A percentile compares a stretch with the other conserved stretches of the same genome.
phyloP scores from a whole-genome alignment of 371 early-diverging fungal species.

The Mycotypha africana region DNA sequence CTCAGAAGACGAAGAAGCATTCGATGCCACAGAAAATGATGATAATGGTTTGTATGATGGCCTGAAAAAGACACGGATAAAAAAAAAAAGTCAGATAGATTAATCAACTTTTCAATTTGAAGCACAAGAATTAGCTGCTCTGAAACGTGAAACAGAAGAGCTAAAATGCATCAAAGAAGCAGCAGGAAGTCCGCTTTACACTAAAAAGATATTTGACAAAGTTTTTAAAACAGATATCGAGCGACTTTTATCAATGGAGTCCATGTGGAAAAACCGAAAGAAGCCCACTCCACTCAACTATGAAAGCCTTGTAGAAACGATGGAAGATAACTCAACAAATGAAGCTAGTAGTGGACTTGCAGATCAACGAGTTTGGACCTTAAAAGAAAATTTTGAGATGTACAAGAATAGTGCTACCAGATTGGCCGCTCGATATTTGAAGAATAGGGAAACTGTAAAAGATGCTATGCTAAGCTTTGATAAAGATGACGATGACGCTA shows the following conservation, averaged over 20 bases:
- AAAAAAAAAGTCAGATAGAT: constrained; percentile 6
- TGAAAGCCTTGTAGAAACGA: constrained; percentile 25
- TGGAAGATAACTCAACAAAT: background rate
- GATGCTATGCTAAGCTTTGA: constrained; percentile 70
- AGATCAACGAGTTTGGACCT: constrained; percentile 68
- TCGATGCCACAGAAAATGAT: constrained; percentile 42
- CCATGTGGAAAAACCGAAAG: constrained; percentile 84
- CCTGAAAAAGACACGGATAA: too few relatives aligned
- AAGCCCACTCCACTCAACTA: constrained; percentile 69
- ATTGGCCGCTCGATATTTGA: constrained; percentile 37
- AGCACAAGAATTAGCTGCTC: constrained; percentile 70
- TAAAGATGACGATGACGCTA: constrained; percentile 88
- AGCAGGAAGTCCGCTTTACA: constrained; percentile 59
- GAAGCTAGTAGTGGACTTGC: constrained; percentile 19
- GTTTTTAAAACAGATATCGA: constrained; percentile 79
- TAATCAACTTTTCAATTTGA: background rate
- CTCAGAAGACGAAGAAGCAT: constrained; percentile 58
- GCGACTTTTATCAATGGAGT: constrained; percentile 73
- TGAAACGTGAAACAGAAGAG: constrained; percentile 68
- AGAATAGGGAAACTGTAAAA: constrained; percentile 32
- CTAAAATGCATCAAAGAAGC: constrained; percentile 60
- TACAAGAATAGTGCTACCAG: constrained; percentile 47
- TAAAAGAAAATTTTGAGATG: constrained; percentile 49
- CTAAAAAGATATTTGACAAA: constrained; percentile 77
- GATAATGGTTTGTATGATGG: too few relatives aligned